Base-by-base conservation (phyloP, 371 early-diverging fungal genomes). In the Coemansia sp. region DNA sequence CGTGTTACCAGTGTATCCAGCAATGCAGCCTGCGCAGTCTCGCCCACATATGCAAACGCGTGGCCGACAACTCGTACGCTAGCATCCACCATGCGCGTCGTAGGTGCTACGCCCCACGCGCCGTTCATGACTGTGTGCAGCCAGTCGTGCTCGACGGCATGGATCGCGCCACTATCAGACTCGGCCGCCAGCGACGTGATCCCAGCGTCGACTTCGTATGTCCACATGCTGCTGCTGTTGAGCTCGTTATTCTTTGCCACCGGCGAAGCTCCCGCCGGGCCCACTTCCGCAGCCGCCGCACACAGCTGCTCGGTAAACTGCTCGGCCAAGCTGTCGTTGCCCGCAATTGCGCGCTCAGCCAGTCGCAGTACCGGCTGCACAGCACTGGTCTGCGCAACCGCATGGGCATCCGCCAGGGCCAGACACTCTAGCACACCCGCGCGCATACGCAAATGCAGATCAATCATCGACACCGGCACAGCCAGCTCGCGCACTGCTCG, bases 41-140 rank as follows among this genome's bases (percentile, higher is more conserved):
- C 84, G 1, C 84, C 78, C 37, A 88, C 82, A 12, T 75, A 69
- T 0, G 84, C 83, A 49, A 91, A 87, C 12, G 94, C 57, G 0
- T 85, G 78, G 1, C 90, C 88, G 76, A 94, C 92, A 10, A 95
- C 65, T 49, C 88, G 89, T 37, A 92, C 79, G 5, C 88, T 82
- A 2, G 83, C 77, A 66, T 93, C 91, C 67, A 83, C 77, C 18
- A 80, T 56, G 8, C 56, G 60, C 10, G 62, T 42, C 11, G 61
- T 6, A 1, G 60, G 8, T 39, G n/a, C 37, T 39, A 44, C 46
- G 32, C 43, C 5, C 29, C 48, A 5, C 24, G 24, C 14, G 18
- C 36, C 40, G 48, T 32, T 12, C 3, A 49, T 48, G 0, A 55
- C 31, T 3, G 37, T 29, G 5, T 24, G 61, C 52, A 46, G 6